Percentiles rank a stretch among this genome's conserved stretches.
phyloP scores from a whole-genome alignment of 306 rosid genomes.

The Carpinus viminea region DNA sequence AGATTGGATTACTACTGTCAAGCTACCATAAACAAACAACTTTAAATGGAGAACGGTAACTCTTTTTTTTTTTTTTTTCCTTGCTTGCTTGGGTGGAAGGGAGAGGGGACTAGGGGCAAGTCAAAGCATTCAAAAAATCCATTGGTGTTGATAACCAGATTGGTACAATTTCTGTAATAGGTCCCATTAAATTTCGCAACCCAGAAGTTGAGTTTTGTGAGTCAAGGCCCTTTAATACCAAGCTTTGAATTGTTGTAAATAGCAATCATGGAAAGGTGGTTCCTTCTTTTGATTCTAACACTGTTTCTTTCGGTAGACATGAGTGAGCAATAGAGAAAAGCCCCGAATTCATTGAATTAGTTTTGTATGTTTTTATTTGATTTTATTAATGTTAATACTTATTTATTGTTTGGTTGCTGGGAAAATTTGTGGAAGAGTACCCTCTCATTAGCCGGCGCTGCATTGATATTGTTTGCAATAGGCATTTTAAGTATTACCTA shows the following conservation, averaged over 20 bases:
- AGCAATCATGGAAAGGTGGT: conserved; percentile 47
- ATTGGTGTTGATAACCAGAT: neutral
- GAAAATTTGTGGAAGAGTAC: no score
- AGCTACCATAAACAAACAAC: neutral
- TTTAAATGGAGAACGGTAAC: neutral
- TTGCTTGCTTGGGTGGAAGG: neutral
- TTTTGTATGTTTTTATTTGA: no score
- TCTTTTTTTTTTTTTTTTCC: neutral
- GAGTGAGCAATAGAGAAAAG: no score
- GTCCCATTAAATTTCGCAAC: conserved; percentile 23
- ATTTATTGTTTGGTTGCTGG: no score
- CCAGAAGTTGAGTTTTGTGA: conserved; percentile 22
- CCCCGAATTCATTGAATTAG: no score
- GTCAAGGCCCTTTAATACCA: conserved; percentile 33
- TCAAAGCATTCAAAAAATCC: neutral
- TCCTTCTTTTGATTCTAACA: conserved; percentile 26
- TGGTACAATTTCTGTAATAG: conserved; percentile 1
- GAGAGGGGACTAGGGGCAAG: no score
- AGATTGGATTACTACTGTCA: neutral
- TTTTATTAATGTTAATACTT: no score
- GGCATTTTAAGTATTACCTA: no score
- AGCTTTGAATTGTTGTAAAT: conserved; percentile 41
- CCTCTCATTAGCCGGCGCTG: no score
- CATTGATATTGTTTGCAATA: no score
- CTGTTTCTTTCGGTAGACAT: no score